phyloP scores from a whole-genome alignment of 2,329 filamentous ascomycete genomes.

The Diaporthe aspalathi region DNA sequence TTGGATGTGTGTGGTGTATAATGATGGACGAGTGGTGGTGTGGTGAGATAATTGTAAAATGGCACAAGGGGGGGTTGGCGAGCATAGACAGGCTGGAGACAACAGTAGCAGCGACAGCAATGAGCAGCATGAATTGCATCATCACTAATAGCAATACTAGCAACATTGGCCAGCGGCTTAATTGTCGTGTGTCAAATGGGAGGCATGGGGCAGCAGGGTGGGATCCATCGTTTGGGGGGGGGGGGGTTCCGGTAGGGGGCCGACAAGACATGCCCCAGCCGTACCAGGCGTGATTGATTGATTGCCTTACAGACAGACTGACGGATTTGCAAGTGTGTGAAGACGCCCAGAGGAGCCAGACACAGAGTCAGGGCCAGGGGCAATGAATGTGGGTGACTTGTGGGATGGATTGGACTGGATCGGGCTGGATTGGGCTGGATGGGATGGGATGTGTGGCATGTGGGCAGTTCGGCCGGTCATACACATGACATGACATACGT shows the following conservation, averaged over 20 bases:
- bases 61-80: background rate
- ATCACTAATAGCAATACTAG: conserved; percentile 17
- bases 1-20: conserved; percentile 1
- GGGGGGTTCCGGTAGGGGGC: too few species aligned
- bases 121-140: conserved; percentile 4
- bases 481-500: too few species aligned
- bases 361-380: conserved; percentile 4
- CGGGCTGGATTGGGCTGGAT: background rate
- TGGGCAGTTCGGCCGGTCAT: background rate
- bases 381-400: background rate
- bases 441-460: too few species aligned
- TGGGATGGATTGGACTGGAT: too few species aligned
- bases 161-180: background rate
- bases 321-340: background rate
- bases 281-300: conserved; percentile 8
- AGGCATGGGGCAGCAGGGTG: conserved; percentile 15
- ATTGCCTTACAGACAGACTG: background rate
- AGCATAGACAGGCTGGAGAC: background rate
- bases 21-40: background rate
- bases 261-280: background rate
- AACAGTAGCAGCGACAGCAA: background rate
- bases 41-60: too few species aligned
- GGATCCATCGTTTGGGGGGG: conserved; percentile 15
- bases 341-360: background rate
- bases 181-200: conserved; percentile 6